Evolutionary conservation across 1,284 basidiomycete species (phyloP).

Genomic region (Pseudomicrostroma phylloplanum): DNA sequence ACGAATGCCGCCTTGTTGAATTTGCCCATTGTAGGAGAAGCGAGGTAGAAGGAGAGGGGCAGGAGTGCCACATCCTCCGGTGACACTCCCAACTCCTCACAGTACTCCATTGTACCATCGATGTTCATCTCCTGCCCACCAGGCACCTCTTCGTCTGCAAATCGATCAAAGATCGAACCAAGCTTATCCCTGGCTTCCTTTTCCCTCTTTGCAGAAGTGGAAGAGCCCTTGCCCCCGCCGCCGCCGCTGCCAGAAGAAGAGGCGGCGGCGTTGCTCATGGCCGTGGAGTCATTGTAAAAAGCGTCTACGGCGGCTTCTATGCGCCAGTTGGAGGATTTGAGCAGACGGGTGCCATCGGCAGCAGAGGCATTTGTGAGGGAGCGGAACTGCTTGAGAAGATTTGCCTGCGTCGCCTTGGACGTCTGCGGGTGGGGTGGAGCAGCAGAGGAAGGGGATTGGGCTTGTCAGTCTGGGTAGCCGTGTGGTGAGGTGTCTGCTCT

Average conservation of each 20-base stretch:
- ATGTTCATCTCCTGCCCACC: slow-evolving; percentile 30
- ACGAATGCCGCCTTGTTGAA: slow-evolving; percentile 37
- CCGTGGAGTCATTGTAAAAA: slow-evolving; percentile 58
- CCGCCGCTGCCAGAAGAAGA: background rate
- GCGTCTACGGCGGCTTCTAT: slow-evolving; percentile 70
- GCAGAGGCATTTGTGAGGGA: slow-evolving; percentile 31
- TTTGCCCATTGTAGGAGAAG: slow-evolving; percentile 35
- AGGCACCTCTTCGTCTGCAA: slow-evolving; percentile 21
- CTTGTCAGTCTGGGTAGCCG: no score
- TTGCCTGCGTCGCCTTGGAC: slow-evolving; percentile 28
- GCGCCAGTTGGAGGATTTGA: slow-evolving; percentile 64
- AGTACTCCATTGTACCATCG: slow-evolving; percentile 41
- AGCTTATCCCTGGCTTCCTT: slow-evolving; percentile 48
- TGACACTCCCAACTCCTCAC: slow-evolving; percentile 33
- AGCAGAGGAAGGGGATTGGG: background rate
- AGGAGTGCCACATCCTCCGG: slow-evolving; percentile 44
- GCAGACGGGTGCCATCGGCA: slow-evolving; percentile 63
- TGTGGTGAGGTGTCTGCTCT: no score
- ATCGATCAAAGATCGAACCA: slow-evolving; percentile 61
- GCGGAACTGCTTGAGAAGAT: slow-evolving; percentile 27
- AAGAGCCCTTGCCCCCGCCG: slow-evolving; percentile 16
- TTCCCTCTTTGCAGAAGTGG: slow-evolving; percentile 17
- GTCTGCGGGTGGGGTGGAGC: slow-evolving; percentile 10
- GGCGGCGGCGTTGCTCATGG: slow-evolving; percentile 24
- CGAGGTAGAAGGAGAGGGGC: slow-evolving; percentile 46